Conservation (phyloP, 768 basidiomycete genomes). For the Pilatotrama ljubarskyi region DNA sequence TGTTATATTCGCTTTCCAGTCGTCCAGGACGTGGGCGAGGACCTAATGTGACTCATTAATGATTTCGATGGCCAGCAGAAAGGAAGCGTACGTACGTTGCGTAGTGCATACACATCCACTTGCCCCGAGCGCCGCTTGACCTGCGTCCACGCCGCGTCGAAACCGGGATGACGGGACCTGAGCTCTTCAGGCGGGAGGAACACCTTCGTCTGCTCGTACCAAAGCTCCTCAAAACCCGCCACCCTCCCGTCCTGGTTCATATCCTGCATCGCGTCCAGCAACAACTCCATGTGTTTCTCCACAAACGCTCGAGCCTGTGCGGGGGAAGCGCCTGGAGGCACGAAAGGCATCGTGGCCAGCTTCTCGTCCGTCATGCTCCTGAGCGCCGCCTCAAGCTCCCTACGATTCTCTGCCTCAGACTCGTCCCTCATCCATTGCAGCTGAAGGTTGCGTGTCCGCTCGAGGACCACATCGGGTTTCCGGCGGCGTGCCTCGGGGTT, state of each 20-base stretch:
- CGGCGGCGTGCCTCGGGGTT: neutral
- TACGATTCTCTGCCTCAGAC: too few relatives aligned
- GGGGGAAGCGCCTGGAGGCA: neutral
- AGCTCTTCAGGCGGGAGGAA: slow-evolving; percentile 31
- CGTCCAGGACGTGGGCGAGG: neutral
- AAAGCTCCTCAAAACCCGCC: slow-evolving; percentile 19
- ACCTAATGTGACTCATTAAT: neutral
- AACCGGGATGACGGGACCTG: slow-evolving; percentile 27
- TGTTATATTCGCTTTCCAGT: slow-evolving; percentile 18
- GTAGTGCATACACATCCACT: neutral
- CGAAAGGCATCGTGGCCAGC: neutral
- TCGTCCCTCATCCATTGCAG: neutral
- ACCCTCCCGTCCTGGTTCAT: neutral
- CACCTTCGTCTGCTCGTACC: slow-evolving; percentile 27
- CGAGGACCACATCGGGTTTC: neutral
- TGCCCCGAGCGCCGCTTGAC: neutral
- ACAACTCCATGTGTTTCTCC: neutral
- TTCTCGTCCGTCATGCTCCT: neutral
- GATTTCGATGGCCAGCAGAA: neutral
- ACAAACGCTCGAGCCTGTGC: neutral
- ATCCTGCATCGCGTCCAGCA: neutral
- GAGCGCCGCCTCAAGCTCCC: neutral
- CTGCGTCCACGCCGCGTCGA: slow-evolving; percentile 19
- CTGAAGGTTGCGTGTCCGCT: neutral
- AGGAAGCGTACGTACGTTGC: neutral